Evolutionary conservation across 2,329 filamentous ascomycete genomes (phyloP).

Genomic region (Colletotrichum sp.): DNA sequence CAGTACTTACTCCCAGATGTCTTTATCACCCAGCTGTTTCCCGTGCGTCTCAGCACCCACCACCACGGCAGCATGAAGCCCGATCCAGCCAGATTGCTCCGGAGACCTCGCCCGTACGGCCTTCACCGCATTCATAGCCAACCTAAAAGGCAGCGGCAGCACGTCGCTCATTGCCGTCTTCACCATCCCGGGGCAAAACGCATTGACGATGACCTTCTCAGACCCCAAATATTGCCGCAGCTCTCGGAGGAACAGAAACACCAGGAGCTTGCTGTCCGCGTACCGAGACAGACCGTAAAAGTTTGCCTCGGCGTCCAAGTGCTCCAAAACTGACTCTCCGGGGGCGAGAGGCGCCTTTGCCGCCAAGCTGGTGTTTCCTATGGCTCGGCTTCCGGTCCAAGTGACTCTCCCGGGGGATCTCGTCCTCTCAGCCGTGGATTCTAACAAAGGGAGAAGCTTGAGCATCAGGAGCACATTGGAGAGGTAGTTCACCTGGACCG

Average conservation of each 20-base stretch:
- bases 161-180: conserved; percentile 6
- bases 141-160: not conserved
- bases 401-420: not conserved
- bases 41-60: conserved; percentile 6
- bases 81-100: not conserved
- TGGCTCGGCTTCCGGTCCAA: not conserved
- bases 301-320: not conserved
- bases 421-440: conserved; percentile 1
- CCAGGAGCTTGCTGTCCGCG: conserved; percentile 2
- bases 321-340: conserved; percentile 3
- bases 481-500: conserved; percentile 30
- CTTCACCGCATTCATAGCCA: not conserved
- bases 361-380: not conserved
- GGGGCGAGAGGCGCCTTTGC: not conserved
- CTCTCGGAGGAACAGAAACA: not conserved
- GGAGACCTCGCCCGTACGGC: not conserved
- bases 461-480: conserved; percentile 28
- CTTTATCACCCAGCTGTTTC: not conserved
- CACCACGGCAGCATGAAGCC: not conserved
- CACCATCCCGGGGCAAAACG: conserved; percentile 12
- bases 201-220: conserved; percentile 1
- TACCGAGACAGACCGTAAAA: conserved; percentile 3
- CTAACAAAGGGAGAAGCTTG: conserved; percentile 18
- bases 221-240: not conserved
- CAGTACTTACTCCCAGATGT: conserved; percentile 2